phyloP scores from a whole-genome alignment of 164 flowering plant species.

The Aristolochia fimbriata region DNA sequence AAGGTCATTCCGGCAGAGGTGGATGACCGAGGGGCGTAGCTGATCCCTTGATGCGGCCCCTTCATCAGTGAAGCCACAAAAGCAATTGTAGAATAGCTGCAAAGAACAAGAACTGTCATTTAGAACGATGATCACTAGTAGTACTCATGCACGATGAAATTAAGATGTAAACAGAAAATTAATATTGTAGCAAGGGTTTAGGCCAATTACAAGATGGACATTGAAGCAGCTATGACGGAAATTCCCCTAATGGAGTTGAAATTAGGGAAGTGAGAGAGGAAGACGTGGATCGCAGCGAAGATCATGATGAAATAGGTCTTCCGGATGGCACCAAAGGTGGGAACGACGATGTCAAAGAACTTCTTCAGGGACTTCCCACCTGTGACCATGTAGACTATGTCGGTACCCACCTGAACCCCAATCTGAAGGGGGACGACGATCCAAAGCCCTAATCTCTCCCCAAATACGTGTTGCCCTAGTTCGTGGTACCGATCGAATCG shows the following conservation, averaged over 20 bases:
- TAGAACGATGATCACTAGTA: too few relatives aligned
- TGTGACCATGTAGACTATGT: conserved; percentile 63
- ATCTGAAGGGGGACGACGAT: conserved; percentile 52
- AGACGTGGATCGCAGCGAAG: conserved; percentile 40
- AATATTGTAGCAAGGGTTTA: too few relatives aligned
- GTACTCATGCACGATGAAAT: too few relatives aligned
- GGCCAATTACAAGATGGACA: conserved; percentile 45
- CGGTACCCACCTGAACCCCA: conserved; percentile 43
- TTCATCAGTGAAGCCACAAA: conserved; percentile 38
- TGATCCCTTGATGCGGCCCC: conserved; percentile 33
- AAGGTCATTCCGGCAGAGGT: conserved; percentile 26
- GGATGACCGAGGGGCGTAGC: conserved; percentile 21
- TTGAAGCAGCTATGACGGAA: too few relatives aligned
- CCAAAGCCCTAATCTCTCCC: conserved; percentile 45
- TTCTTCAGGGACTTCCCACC: conserved; percentile 58
- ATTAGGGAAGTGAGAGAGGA: conserved; percentile 53
- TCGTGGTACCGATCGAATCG: conserved; percentile 56
- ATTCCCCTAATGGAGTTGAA: conserved; percentile 63
- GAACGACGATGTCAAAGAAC: conserved; percentile 31
- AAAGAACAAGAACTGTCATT: too few relatives aligned
- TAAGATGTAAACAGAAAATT: too few relatives aligned
- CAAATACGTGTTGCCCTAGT: conserved; percentile 54
- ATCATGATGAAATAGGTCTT: conserved; percentile 55
- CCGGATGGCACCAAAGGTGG: conserved; percentile 29
- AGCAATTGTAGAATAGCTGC: conserved; percentile 51